phyloP scores from a whole-genome alignment of 176 grass and related monocot genomes.

The Eleusine coracana region DNA sequence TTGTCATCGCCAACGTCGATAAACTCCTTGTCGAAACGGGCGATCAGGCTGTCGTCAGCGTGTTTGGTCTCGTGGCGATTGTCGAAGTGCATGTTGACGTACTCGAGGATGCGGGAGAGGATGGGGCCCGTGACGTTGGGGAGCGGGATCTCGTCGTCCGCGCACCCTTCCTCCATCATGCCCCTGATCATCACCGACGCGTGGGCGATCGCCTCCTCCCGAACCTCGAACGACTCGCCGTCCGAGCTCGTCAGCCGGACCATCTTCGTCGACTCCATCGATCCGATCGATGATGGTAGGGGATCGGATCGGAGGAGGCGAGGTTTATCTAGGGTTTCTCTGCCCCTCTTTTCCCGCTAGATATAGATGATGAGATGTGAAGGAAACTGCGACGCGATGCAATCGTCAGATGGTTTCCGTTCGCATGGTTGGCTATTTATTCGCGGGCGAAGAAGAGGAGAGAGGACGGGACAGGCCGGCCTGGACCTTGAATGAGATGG shows the following conservation, averaged over 20 bases:
- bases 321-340: too few relatives aligned
- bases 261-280: not conserved
- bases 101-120: constrained; percentile 35
- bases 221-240: constrained; percentile 15
- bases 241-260: constrained; percentile 15
- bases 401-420: too few relatives aligned
- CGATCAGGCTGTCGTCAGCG: not conserved
- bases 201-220: not conserved
- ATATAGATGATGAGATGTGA: too few relatives aligned
- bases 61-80: too few relatives aligned
- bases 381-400: too few relatives aligned
- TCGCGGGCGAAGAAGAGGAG: too few relatives aligned
- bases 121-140: not conserved
- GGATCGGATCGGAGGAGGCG: too few relatives aligned
- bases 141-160: not conserved
- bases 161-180: not conserved
- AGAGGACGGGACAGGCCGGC: too few relatives aligned
- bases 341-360: too few relatives aligned
- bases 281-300: not conserved
- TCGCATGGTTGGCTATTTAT: too few relatives aligned
- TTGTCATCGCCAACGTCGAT: not conserved
- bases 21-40: constrained; percentile 9
- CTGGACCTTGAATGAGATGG: too few relatives aligned
- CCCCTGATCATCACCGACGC: not conserved
- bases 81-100: constrained; percentile 29